Base-by-base conservation (phyloP, 176 grass and related monocot genomes). In the Ensete ventricosum region DNA sequence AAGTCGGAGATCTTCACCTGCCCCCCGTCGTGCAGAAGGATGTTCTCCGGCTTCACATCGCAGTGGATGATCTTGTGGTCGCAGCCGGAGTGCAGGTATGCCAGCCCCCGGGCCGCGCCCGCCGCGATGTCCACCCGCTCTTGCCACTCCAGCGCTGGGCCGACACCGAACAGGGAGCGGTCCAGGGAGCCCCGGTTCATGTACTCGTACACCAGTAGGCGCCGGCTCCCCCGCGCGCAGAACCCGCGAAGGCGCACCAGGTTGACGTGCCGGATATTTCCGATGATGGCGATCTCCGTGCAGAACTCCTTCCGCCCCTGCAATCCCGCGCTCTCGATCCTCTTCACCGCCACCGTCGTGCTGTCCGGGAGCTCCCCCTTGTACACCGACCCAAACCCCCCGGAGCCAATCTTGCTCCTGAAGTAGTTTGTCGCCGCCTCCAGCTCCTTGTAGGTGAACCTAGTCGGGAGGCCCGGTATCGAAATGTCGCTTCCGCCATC, bases 11-110 rank as follows among this genome's bases (percentile, higher is more conserved):
- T 87, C 82, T 91, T 98, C 9, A 93, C 94, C 67, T 80, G 78
- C 26, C 88, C 88, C 58, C 82, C 81, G 73, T 98, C 82, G 0
- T 83, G 83, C 9, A 98, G 84, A 62, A 98, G 25, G 71, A 98
- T 98, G 85, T 98, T 98, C 82, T 98, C 90, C 13, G 94, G 94
- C 83, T 93, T 98, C 27, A 98, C 84, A 74, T 98, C 94, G 63
- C 94, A 97, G 77, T 97, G 94, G 58, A 97, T 80, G 64, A 97
- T 91, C 84, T 85, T 97, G 60, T 87, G 90, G 51, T 93, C 82
- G 78, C 94, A 97, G 9, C 87, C 90, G 11, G 79, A 70, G 76
- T 97, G 94, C 23, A 97, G 74, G 66, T 97, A 97, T 1, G 90
- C 83, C 0, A 97, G 78, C 1, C 94, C 94, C 1, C 90, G 81